Percentiles rank a stretch among this genome's conserved stretches.
phyloP scores from a whole-genome alignment of 2,329 filamentous ascomycete genomes.

The Grosmannia penicillata region DNA sequence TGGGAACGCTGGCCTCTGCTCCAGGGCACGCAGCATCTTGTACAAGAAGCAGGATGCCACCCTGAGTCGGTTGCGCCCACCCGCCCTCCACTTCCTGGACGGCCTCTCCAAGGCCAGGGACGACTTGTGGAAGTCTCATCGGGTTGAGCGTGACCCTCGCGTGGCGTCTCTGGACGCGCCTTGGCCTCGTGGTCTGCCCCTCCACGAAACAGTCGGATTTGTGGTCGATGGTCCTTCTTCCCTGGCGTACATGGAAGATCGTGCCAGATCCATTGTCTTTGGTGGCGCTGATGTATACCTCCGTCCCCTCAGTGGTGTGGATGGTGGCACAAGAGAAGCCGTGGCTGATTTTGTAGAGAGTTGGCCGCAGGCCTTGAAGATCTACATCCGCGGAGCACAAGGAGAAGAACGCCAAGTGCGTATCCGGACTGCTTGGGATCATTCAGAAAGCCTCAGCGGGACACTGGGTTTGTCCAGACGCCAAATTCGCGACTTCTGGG shows the following conservation, averaged over 20 bases:
- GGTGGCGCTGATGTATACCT: background rate
- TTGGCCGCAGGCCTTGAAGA: background rate
- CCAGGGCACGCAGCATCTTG: background rate
- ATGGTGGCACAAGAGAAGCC: background rate
- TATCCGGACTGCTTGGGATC: background rate
- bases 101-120: background rate
- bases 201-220: background rate
- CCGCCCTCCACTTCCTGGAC: background rate
- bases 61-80: background rate
- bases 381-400: background rate
- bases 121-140: background rate
- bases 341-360: background rate
- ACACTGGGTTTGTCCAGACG: background rate
- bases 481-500: background rate
- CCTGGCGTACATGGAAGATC: background rate
- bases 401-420: background rate
- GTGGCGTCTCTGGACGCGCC: background rate
- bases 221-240: background rate
- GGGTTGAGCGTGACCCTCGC: background rate
- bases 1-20: background rate
- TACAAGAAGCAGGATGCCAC: background rate
- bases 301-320: background rate
- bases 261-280: background rate
- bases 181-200: background rate
- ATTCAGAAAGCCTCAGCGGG: background rate